Conservation (phyloP, 163 green algal genomes). For the Chloromonas sp. region DNA sequence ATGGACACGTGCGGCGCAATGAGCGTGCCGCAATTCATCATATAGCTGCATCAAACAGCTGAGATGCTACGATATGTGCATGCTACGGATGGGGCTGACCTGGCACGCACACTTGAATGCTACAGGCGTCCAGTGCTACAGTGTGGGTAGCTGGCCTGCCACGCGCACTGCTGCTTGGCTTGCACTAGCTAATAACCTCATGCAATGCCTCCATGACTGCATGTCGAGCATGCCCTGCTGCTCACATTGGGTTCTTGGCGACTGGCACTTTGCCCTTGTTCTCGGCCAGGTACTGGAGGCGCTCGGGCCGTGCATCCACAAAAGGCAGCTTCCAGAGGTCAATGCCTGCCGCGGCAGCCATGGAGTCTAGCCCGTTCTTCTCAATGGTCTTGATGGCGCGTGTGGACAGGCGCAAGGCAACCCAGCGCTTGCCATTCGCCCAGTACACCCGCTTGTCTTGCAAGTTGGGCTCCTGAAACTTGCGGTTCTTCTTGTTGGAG, state of each 20-base stretch:
- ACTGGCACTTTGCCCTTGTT: constrained; percentile 61
- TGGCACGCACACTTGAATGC: too few species aligned
- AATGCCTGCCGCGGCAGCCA: constrained; percentile 88
- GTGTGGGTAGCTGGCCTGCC: too few species aligned
- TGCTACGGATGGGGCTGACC: too few species aligned
- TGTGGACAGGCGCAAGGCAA: constrained; percentile 60
- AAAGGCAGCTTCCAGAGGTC: constrained; percentile 93
- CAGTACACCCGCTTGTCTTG: constrained; percentile 85
- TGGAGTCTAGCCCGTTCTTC: constrained; percentile 78
- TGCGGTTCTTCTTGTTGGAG: constrained; percentile 96
- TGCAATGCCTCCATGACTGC: too few species aligned
- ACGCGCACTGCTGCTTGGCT: too few species aligned
- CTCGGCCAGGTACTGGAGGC: constrained; percentile 71
- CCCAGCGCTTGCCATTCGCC: constrained; percentile 73
- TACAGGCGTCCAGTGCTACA: too few species aligned
- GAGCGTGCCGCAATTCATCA: too few species aligned
- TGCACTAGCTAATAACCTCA: too few species aligned
- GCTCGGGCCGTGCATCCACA: constrained; percentile 65
- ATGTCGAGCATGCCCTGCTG: not conserved
- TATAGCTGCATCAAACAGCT: too few species aligned
- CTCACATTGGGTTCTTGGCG: constrained; percentile 28
- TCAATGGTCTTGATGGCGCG: constrained; percentile 79
- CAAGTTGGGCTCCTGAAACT: constrained; percentile 94
- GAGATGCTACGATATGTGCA: too few species aligned
- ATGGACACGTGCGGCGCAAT: too few species aligned